These are phyloP conservation scores for Cladophialophora yegresii DNA, from an alignment of 2,329 filamentous ascomycete genomes.

Conservation along the genomic window DNA sequence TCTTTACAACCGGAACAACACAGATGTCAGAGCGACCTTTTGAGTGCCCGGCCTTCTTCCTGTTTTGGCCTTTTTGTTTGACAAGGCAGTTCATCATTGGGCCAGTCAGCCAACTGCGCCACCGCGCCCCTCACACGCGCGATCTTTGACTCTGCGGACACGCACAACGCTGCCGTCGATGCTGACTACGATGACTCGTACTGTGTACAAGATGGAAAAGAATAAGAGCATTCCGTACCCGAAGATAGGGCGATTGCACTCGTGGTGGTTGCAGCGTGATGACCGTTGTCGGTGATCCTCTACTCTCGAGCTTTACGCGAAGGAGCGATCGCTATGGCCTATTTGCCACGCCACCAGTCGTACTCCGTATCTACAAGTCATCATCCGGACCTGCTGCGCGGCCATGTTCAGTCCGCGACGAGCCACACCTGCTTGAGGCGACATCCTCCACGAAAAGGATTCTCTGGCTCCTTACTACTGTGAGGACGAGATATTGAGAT, in stretches of 20 bases:
- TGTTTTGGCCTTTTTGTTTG: slow-evolving; percentile 9
- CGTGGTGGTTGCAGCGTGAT: background rate
- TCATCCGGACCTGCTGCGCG: slow-evolving; percentile 11
- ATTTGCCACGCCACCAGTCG: background rate
- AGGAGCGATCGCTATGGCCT: background rate
- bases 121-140: background rate
- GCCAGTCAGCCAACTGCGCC: background rate
- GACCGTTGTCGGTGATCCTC: background rate
- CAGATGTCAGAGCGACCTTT: background rate
- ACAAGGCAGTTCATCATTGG: background rate
- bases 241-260: slow-evolving; percentile 4
- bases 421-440: background rate
- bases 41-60: background rate
- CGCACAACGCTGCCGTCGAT: background rate
- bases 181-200: background rate
- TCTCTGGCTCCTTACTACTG: background rate
- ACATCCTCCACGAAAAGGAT: background rate
- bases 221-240: background rate
- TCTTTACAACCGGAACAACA: slow-evolving; percentile 14
- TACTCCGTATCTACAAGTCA: background rate
- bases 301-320: slow-evolving; percentile 2
- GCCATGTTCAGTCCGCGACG: background rate
- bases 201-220: background rate
- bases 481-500: background rate
- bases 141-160: background rate